Conservation (phyloP, 2,329 filamentous ascomycete species). For the Aspergillus floridensis region DNA sequence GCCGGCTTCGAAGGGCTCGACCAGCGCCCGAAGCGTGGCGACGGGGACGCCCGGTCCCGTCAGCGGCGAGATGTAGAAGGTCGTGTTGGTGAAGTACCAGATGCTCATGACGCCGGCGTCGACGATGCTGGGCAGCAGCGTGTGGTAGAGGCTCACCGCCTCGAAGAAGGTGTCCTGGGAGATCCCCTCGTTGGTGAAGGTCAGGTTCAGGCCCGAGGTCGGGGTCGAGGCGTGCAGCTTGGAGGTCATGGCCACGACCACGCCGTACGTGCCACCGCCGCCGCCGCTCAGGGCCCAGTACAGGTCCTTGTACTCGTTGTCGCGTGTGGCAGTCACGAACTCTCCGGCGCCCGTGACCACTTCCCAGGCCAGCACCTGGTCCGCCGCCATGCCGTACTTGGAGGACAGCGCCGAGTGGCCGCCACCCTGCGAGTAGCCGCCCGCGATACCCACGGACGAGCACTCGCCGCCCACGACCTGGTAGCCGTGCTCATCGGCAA, state of each 20-base stretch:
- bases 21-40: background rate
- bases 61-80: conserved; percentile 1
- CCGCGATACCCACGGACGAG: conserved; percentile 19
- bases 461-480: conserved; percentile 23
- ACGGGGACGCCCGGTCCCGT: conserved; percentile 1
- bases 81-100: conserved; percentile 6
- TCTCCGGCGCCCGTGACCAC: conserved; percentile 1
- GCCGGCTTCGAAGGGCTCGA: background rate
- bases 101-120: conserved; percentile 5
- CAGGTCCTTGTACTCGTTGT: conserved; percentile 8
- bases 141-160: conserved; percentile 1
- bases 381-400: conserved; percentile 19
- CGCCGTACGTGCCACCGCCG: conserved; percentile 15
- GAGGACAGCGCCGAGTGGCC: conserved; percentile 30
- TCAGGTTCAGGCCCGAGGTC: background rate
- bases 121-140: background rate
- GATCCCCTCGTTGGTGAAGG: conserved; percentile 1
- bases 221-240: background rate
- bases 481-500: conserved; percentile 23
- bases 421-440: conserved; percentile 29
- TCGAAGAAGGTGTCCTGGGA: conserved; percentile 5
- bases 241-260: conserved; percentile 8
- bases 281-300: conserved; percentile 17
- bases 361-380: conserved; percentile 27
- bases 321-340: background rate